Conservation (phyloP, 2,329 filamentous ascomycete genomes). For the Aulographum hederae region DNA sequence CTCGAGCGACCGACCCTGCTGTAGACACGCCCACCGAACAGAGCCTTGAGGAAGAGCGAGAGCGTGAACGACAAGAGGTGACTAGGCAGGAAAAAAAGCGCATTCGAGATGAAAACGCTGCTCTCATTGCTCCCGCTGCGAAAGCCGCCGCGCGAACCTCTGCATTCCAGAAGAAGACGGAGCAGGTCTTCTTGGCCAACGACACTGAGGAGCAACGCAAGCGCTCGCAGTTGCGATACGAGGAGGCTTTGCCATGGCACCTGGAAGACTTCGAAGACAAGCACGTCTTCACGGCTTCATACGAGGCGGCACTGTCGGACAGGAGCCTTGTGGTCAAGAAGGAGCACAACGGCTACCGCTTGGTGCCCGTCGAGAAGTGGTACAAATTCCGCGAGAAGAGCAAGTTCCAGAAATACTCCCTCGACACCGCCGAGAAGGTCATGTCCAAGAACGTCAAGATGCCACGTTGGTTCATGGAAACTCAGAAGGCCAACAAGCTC, state of each 20-base stretch:
- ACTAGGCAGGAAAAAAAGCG: slow-evolving; percentile 63
- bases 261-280: slow-evolving; percentile 92
- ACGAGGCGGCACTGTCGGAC: slow-evolving; percentile 75
- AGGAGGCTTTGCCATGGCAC: slow-evolving; percentile 92
- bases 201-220: slow-evolving; percentile 55
- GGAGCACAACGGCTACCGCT: slow-evolving; percentile 43
- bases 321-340: slow-evolving; percentile 61
- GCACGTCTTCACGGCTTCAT: slow-evolving; percentile 82
- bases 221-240: slow-evolving; percentile 51
- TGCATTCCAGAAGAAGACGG: slow-evolving; percentile 59
- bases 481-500: slow-evolving; percentile 28
- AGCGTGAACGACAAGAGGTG: slow-evolving; percentile 38
- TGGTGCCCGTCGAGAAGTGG: slow-evolving; percentile 90
- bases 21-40: slow-evolving; percentile 42
- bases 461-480: slow-evolving; percentile 62
- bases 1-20: slow-evolving; percentile 35
- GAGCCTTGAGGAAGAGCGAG: slow-evolving; percentile 42
- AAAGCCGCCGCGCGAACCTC: slow-evolving; percentile 53
- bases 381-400: slow-evolving; percentile 68
- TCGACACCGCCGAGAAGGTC: slow-evolving; percentile 70
- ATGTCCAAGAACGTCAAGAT: slow-evolving; percentile 65
- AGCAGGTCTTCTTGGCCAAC: slow-evolving; percentile 69
- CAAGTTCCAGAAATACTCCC: slow-evolving; percentile 58
- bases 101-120: slow-evolving; percentile 69
- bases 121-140: slow-evolving; percentile 76